Conservation (phyloP, 352 stramenopile species). For the Phytophthora pisi region DNA sequence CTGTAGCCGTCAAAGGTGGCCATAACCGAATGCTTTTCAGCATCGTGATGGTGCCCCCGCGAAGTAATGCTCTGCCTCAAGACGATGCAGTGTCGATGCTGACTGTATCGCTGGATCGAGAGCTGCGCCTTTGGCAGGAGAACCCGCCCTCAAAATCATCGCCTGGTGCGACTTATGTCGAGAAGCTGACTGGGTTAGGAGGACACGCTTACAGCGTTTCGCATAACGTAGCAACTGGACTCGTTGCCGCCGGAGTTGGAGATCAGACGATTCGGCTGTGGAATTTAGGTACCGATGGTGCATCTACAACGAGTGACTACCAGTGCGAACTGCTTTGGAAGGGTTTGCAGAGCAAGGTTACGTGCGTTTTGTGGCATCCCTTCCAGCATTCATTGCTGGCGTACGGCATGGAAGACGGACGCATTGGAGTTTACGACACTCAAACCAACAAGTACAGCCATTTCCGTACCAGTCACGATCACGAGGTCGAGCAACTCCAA, state of each 20-base stretch:
- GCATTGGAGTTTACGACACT: constrained; percentile 62
- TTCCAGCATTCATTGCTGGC: constrained; percentile 54
- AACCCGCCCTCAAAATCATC: constrained; percentile 1
- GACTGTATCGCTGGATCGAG: constrained; percentile 70
- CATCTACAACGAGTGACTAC: constrained; percentile 29
- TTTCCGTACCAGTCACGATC: constrained; percentile 49
- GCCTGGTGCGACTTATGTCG: constrained; percentile 37
- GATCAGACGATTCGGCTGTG: constrained; percentile 81
- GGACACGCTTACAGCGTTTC: constrained; percentile 68
- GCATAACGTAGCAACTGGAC: constrained; percentile 31
- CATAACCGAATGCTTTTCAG: constrained; percentile 73
- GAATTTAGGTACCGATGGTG: constrained; percentile 29
- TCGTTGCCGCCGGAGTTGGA: constrained; percentile 63
- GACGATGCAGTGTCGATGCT: constrained; percentile 38
- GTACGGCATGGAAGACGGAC: constrained; percentile 78
- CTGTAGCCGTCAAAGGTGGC: constrained; percentile 59
- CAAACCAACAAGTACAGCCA: constrained; percentile 59
- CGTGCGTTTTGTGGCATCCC: constrained; percentile 68
- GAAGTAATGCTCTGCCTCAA: neutral
- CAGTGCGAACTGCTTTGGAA: constrained; percentile 74
- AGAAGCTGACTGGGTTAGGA: constrained; percentile 58
- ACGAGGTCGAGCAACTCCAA: constrained; percentile 48
- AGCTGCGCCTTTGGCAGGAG: constrained; percentile 69
- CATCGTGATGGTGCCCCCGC: constrained; percentile 42
- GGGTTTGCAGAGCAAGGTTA: constrained; percentile 79